These are phyloP conservation scores for Bruguiera gymnorhiza DNA, from an alignment of 345 rosid genomes.

Conservation along the genomic window DNA sequence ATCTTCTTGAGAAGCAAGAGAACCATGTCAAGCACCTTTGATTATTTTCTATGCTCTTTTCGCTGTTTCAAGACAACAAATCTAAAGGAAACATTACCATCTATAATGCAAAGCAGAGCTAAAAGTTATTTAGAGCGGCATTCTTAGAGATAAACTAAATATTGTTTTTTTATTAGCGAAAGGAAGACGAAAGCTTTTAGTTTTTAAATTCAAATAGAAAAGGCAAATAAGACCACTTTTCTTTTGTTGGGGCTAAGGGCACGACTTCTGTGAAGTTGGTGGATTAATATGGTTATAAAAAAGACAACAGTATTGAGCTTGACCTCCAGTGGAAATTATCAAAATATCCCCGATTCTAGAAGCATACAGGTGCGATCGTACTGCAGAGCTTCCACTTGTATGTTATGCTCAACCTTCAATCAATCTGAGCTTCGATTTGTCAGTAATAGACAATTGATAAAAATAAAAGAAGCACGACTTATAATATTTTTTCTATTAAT, in stretches of 20 bases:
- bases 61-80: constrained; percentile 12
- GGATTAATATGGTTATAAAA: constrained; percentile 28
- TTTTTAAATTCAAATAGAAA: constrained; percentile 35
- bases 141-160: constrained; percentile 9
- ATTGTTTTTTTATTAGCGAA: constrained; percentile 21
- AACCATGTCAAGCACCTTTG: constrained; percentile 26
- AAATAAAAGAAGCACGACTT: too few relatives aligned
- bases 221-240: constrained; percentile 54
- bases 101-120: constrained; percentile 5
- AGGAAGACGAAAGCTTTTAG: constrained; percentile 14
- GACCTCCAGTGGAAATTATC: constrained; percentile 28
- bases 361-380: not conserved
- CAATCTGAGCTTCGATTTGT: too few relatives aligned
- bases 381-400: not conserved
- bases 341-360: constrained; percentile 17
- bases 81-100: constrained; percentile 23
- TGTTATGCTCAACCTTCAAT: not conserved
- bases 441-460: too few relatives aligned
- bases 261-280: constrained; percentile 53
- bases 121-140: not conserved
- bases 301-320: constrained; percentile 20
- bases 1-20: constrained; percentile 39
- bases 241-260: constrained; percentile 65
- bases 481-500: too few relatives aligned
- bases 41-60: constrained; percentile 6